These are phyloP conservation scores for Ustilago hordei DNA, from an alignment of 1,284 basidiomycete genomes.

Conservation along the genomic window DNA sequence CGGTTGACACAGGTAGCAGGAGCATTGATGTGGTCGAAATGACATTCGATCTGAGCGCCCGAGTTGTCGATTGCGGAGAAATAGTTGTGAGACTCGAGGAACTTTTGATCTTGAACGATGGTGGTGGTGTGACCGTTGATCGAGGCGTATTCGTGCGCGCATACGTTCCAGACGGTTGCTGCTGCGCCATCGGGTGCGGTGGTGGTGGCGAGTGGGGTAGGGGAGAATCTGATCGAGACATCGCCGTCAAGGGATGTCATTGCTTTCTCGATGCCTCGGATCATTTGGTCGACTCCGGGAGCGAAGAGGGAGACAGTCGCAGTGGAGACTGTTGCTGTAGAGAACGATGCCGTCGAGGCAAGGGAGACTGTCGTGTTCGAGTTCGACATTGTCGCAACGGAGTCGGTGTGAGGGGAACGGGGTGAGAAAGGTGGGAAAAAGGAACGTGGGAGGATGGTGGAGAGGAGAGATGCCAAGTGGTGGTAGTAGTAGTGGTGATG, in stretches of 20 bases:
- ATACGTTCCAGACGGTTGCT: constrained; percentile 48
- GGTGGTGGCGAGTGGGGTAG: constrained; percentile 40
- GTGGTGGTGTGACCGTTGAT: constrained; percentile 31
- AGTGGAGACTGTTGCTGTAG: neutral
- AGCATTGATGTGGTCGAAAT: constrained; percentile 34
- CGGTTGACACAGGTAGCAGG: constrained; percentile 36
- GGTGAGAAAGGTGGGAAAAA: neutral
- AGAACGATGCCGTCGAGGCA: neutral
- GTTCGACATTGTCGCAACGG: neutral
- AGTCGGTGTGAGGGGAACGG: neutral
- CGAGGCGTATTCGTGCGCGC: constrained; percentile 43
- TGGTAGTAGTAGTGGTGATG: neutral
- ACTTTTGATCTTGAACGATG: constrained; percentile 34
- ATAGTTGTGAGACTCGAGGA: constrained; percentile 45
- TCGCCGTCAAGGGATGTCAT: constrained; percentile 28
- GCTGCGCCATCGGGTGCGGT: constrained; percentile 38
- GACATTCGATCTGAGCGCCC: constrained; percentile 35
- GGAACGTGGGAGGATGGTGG: constrained; percentile 4
- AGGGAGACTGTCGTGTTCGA: neutral
- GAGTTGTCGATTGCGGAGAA: constrained; percentile 29
- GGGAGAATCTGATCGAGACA: constrained; percentile 23
- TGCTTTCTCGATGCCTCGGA: constrained; percentile 19
- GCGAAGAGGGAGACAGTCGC: constrained; percentile 41
- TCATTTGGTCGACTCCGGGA: constrained; percentile 43
- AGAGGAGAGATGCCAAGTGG: constrained; percentile 10